Evolutionary conservation across 129 eudicot species (phyloP), one percentile per base, ranked within the genome.

Genomic region (Smallanthus sonchifolius): DNA sequence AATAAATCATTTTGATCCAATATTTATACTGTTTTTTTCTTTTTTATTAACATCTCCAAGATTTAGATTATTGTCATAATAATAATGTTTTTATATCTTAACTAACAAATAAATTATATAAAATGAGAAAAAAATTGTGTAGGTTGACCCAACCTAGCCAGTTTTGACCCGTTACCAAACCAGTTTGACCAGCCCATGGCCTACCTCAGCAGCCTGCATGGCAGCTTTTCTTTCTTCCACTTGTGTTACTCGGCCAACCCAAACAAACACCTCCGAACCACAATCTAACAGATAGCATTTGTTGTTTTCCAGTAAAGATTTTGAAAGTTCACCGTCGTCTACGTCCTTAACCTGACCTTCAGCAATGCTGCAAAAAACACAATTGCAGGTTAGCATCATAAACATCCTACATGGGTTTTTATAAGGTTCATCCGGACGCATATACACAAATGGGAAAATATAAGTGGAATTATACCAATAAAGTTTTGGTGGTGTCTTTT

Each of bases 201-300:
- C 43, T 83, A 90, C 96, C 91, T 95, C 99, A 62, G 97, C 99
- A 80, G 90, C 86, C 86, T 84, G 94, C 75, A 79, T 79, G 49
- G 96, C 97, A 76, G 87, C 85, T 83, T 95, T 95, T 83, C 99
- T 87, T 51, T 95, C 97, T 20, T 95, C 99, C 75, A 95, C 84
- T 87, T 95, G 97, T 77, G 97, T 91, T 34, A 88, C 96, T 65
- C 99, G 90, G 51, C 99, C 97, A 59, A 95, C 87, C 99, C 99
- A 95, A 69, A 95, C 87, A 82, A 83, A 95, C 30, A 95, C 87
- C 83, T 95, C 97, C 65, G 90, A 81, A 65, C 99, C 99, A 83
- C 99, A 91, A 79, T 95, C 99, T 83, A 91, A 81, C 40, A 95
- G 62, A 82, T 87, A 95, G 75, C 99, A 95, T 77, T 87, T 88